phyloP scores from a whole-genome alignment of 257 asterid species.

The Lycium ferocissimum region DNA sequence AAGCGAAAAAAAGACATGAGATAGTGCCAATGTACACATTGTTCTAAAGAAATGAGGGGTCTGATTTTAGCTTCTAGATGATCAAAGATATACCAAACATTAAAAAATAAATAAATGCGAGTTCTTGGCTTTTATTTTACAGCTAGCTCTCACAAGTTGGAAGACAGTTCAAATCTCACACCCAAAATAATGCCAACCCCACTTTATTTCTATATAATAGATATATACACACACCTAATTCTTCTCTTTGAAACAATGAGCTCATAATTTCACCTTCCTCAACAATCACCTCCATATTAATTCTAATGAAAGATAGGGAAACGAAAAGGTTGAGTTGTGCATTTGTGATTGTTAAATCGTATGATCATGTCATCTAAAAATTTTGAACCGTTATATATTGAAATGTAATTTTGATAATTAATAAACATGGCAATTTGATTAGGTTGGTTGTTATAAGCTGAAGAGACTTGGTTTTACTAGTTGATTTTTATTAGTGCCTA shows the following conservation, averaged over 20 bases:
- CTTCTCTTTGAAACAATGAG: conserved; percentile 7
- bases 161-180: conserved; percentile 8
- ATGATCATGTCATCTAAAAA: too few species aligned
- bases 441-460: too few species aligned
- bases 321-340: background rate
- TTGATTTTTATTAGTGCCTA: too few species aligned
- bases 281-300: background rate
- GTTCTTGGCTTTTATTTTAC: background rate
- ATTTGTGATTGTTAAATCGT: background rate
- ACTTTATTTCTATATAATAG: background rate
- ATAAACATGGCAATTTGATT: too few species aligned
- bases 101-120: background rate
- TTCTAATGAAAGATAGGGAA: background rate
- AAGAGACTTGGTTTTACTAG: too few species aligned
- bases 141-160: conserved; percentile 17
- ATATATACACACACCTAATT: background rate
- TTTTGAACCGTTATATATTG: too few species aligned
- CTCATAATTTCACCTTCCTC: background rate
- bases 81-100: background rate
- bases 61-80: background rate
- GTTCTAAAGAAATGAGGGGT: background rate
- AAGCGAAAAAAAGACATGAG: background rate
- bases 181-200: background rate
- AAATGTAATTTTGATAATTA: too few species aligned
- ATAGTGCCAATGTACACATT: background rate